Evolutionary conservation across 2,329 filamentous ascomycete genomes (phyloP), one percentile per base, ranked within the genome.

Genomic region (Mycosphaerella sp.): DNA sequence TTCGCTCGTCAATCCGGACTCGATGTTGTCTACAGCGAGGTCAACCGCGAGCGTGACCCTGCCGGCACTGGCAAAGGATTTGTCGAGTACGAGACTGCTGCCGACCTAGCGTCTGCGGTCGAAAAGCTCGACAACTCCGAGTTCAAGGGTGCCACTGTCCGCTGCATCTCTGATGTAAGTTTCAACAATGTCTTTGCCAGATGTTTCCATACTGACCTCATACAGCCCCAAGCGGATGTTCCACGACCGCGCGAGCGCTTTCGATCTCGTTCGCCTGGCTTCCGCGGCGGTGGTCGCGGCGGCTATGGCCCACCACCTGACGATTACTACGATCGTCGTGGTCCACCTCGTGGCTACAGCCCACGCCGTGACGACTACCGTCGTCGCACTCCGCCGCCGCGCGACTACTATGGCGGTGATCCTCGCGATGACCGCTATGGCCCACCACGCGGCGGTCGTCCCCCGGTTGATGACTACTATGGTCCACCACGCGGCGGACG

Each of bases 21-120:
- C 73, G 93, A 97, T 72, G 93, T 98, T 62, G 93, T 98, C 68
- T 98, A 95, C 73, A 96, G 91, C 62, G 93, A 98, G 76, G 95
- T 95, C 57, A 86, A 85, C 66, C 90, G 92, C 67, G 91, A 95
- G 70, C 87, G 86, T 63, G 89, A 95, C 71, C 89, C 90, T 62
- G 59, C 55, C 45, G 63, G 67, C 52, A 61, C 57, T 43, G 66
- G 66, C 55, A 89, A 87, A 82, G 92, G 92, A 90, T 97, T 96
- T 72, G 92, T 98, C 69, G 93, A 98, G 71, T 98, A 96, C 68
- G 93, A 98, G 75, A 95, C 89, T 59, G 87, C 87, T 55, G 85
- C 83, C 62, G 93, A 98, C 68, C 77, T 98, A 56, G 89, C 88
- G 70, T 86, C 85, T 56, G 93, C 93, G 51, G 89, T 97, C 54